phyloP scores from a whole-genome alignment of 768 basidiomycete species.

The Rhizopogon salebrosus region DNA sequence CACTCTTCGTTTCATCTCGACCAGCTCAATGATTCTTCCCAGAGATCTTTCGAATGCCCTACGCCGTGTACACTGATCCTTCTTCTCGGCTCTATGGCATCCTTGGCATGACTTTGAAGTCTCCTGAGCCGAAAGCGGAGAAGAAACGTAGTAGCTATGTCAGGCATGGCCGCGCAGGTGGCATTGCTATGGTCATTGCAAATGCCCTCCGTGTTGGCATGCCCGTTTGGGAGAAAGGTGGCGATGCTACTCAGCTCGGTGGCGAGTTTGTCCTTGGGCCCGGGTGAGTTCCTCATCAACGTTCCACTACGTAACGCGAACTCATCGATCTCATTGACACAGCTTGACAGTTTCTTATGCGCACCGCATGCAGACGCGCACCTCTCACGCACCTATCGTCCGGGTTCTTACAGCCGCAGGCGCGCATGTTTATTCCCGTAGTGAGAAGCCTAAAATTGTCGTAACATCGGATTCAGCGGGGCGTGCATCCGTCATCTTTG shows the following conservation, averaged over 20 bases:
- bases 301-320: not conserved
- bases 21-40: not conserved
- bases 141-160: slow-evolving; percentile 54
- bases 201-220: slow-evolving; percentile 70
- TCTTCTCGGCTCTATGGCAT: slow-evolving; percentile 59
- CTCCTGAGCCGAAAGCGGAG: slow-evolving; percentile 37
- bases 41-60: slow-evolving; percentile 70
- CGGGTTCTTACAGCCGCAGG: slow-evolving; percentile 66
- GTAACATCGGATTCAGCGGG: slow-evolving; percentile 2
- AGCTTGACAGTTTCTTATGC: slow-evolving; percentile 69
- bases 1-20: not conserved
- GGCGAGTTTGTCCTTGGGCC: slow-evolving; percentile 83
- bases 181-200: slow-evolving; percentile 69
- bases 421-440: slow-evolving; percentile 17
- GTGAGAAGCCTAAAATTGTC: slow-evolving; percentile 13
- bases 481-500: slow-evolving; percentile 2
- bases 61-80: slow-evolving; percentile 79
- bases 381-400: slow-evolving; percentile 68
- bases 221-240: slow-evolving; percentile 79
- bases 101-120: slow-evolving; percentile 67
- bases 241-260: slow-evolving; percentile 74
- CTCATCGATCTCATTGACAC: not conserved
- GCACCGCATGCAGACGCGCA: slow-evolving; percentile 78
- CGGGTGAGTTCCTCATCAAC: slow-evolving; percentile 45
- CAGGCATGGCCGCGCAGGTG: slow-evolving; percentile 57